phyloP scores from a whole-genome alignment of 2,329 filamentous ascomycete species.

The Seiridium unicorne region DNA sequence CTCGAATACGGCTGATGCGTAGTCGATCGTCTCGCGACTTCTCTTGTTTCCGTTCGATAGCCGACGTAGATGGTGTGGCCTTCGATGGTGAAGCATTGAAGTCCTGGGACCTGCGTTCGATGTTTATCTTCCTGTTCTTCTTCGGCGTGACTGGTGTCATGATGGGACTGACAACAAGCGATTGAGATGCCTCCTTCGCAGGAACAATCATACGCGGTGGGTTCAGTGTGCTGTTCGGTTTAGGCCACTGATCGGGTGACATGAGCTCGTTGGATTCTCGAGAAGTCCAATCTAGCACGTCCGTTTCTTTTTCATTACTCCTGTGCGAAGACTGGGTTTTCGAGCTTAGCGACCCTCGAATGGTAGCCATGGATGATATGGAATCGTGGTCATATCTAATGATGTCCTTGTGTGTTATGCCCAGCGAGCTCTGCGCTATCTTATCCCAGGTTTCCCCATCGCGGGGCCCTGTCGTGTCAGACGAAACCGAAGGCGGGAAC shows the following conservation, averaged over 20 bases:
- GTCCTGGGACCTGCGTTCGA: neutral
- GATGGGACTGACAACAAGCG: neutral
- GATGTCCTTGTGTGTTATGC: constrained; percentile 25
- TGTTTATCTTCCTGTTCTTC: neutral
- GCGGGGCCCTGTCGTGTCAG: constrained; percentile 6
- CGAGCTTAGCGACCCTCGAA: constrained; percentile 12
- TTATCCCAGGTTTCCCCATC: constrained; percentile 24
- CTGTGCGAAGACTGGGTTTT: neutral
- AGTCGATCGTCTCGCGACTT: neutral
- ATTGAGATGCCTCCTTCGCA: neutral
- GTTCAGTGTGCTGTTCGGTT: neutral
- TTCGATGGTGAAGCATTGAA: neutral
- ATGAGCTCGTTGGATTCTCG: constrained; percentile 4
- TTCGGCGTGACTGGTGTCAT: neutral
- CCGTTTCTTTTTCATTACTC: neutral
- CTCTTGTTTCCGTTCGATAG: neutral
- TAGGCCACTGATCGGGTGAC: neutral
- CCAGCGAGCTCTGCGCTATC: constrained; percentile 22
- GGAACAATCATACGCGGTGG: neutral
- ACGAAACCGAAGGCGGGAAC: constrained; percentile 11
- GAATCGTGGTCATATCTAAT: constrained; percentile 11
- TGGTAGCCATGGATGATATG: constrained; percentile 31
- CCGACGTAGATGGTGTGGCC: neutral
- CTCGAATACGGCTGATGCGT: neutral
- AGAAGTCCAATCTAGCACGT: neutral